phyloP scores from a whole-genome alignment of 2,329 filamentous ascomycete species.

The Aspergillus candidus region DNA sequence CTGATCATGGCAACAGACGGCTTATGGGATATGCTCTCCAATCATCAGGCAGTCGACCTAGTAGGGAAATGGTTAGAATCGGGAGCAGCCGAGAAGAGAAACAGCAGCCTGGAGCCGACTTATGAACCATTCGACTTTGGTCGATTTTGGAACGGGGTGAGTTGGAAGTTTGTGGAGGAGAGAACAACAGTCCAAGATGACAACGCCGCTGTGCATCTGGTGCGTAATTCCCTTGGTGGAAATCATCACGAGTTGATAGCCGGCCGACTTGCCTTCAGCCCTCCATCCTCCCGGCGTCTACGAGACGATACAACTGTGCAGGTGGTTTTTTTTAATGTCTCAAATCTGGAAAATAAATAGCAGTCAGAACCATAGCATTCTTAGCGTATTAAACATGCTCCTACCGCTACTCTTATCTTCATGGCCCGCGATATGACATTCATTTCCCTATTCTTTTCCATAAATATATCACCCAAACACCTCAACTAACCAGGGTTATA shows the following conservation, averaged over 20 bases:
- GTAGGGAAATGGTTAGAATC: constrained; percentile 50
- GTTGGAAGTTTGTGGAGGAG: constrained; percentile 35
- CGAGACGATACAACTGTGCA: constrained; percentile 50
- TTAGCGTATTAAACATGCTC: too few species aligned
- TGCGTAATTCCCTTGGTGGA: constrained; percentile 50
- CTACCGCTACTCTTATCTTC: too few species aligned
- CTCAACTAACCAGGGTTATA: too few species aligned
- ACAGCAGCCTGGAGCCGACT: constrained; percentile 20
- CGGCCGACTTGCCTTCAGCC: constrained; percentile 22
- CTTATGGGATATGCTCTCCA: constrained; percentile 58
- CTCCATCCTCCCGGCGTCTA: constrained; percentile 31
- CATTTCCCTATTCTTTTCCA: too few species aligned
- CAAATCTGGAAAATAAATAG: neutral
- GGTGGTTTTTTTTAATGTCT: constrained; percentile 36
- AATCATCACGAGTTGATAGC: constrained; percentile 32
- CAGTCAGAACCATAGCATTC: too few species aligned
- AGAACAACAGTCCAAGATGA: constrained; percentile 47
- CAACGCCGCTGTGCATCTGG: constrained; percentile 48
- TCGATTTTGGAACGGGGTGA: constrained; percentile 12
- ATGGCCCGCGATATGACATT: too few species aligned
- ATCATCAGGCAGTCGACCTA: constrained; percentile 52
- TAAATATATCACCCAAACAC: too few species aligned
- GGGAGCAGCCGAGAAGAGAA: constrained; percentile 31
- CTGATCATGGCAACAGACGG: constrained; percentile 63
- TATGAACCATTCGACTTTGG: constrained; percentile 19